Conservation (phyloP, 768 basidiomycete species). For the Neoboletus subvelutipes region DNA sequence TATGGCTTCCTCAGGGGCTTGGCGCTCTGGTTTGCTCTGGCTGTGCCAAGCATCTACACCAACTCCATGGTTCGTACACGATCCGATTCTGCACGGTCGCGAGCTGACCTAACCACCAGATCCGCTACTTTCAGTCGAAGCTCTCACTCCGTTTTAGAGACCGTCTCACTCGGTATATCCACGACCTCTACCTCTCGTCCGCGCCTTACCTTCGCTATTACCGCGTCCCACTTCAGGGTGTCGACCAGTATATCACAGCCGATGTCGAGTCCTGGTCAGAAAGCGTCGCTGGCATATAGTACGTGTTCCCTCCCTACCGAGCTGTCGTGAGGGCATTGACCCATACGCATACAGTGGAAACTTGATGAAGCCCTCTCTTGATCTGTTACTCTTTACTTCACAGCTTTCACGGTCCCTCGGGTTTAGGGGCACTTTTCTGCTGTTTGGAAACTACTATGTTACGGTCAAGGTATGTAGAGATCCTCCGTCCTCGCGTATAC, state of each 20-base stretch:
- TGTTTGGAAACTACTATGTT: conserved; percentile 83
- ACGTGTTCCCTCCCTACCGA: conserved; percentile 32
- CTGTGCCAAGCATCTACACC: conserved; percentile 92
- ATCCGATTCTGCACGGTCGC: neutral
- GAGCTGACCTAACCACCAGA: conserved; percentile 42
- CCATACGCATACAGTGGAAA: conserved; percentile 63
- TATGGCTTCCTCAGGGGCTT: conserved; percentile 81
- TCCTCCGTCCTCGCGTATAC: neutral
- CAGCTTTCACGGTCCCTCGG: conserved; percentile 89
- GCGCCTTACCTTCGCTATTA: conserved; percentile 73
- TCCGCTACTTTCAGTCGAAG: conserved; percentile 85
- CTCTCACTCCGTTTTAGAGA: conserved; percentile 82
- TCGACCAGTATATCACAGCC: conserved; percentile 92
- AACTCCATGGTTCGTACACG: conserved; percentile 76
- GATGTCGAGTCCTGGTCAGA: conserved; percentile 91
- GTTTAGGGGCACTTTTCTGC: conserved; percentile 72
- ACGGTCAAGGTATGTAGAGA: conserved; percentile 51
- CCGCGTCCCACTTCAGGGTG: conserved; percentile 60
- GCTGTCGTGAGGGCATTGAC: neutral
- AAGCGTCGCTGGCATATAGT: conserved; percentile 85
- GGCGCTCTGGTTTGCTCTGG: conserved; percentile 85
- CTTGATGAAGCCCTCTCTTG: conserved; percentile 87
- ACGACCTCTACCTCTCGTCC: conserved; percentile 87
- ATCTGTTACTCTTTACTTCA: conserved; percentile 87
- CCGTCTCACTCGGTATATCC: conserved; percentile 83